Conservation (phyloP, 495 filamentous ascomycete genomes). For the Trichoderma virens region DNA sequence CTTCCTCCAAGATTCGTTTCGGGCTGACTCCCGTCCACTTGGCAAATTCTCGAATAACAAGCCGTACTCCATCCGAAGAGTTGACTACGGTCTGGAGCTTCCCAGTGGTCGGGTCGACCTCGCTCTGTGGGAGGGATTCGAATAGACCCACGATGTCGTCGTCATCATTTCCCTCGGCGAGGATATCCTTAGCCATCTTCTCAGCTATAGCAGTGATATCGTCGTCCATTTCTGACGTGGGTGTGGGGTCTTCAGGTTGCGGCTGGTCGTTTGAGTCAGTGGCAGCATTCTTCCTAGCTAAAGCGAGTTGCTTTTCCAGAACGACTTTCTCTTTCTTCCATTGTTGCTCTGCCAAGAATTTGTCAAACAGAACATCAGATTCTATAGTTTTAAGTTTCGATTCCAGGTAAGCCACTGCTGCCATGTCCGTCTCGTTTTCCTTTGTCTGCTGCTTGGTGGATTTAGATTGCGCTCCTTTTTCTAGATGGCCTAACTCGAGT, state of each 20-base stretch:
- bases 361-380: constrained; percentile 81
- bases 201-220: constrained; percentile 43
- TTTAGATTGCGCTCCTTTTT: constrained; percentile 42
- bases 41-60: constrained; percentile 75
- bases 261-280: constrained; percentile 15
- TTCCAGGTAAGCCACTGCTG: constrained; percentile 53
- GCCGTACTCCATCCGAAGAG: constrained; percentile 38
- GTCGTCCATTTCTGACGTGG: constrained; percentile 30
- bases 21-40: constrained; percentile 66
- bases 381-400: constrained; percentile 69
- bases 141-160: constrained; percentile 54
- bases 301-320: constrained; percentile 51
- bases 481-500: constrained; percentile 45
- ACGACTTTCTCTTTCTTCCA: constrained; percentile 63
- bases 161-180: constrained; percentile 43
- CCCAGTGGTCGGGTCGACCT: constrained; percentile 45
- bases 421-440: constrained; percentile 22
- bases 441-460: constrained; percentile 22
- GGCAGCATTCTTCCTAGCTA: constrained; percentile 20
- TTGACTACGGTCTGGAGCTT: constrained; percentile 45
- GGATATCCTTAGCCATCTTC: constrained; percentile 40
- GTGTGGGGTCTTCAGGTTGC: neutral
- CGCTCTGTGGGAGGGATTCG: constrained; percentile 58
- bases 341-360: constrained; percentile 59
- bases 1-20: constrained; percentile 70